phyloP scores from a whole-genome alignment of 1,284 basidiomycete genomes.

The Ustilago cynodontis region DNA sequence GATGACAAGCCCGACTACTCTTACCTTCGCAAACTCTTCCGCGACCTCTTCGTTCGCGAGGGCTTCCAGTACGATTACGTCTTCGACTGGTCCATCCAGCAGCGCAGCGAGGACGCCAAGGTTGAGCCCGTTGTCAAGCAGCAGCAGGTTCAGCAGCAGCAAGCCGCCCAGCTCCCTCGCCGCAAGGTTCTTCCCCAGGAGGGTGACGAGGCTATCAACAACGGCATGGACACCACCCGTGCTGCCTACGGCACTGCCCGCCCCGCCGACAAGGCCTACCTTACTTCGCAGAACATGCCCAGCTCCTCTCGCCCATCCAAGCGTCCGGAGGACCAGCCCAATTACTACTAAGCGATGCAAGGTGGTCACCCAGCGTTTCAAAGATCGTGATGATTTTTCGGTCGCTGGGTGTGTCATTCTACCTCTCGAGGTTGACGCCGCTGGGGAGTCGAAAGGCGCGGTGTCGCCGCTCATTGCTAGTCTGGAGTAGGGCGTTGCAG shows the following conservation, averaged over 20 bases:
- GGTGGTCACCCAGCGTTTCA: conserved; percentile 1
- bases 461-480: background rate
- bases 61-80: conserved; percentile 71
- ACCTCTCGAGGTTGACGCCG: background rate
- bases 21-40: conserved; percentile 70
- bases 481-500: background rate
- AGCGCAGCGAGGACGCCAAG: conserved; percentile 62
- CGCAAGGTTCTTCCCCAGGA: conserved; percentile 67
- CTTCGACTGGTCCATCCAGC: conserved; percentile 70
- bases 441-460: conserved; percentile 1
- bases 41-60: conserved; percentile 71
- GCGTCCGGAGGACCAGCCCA: conserved; percentile 54
- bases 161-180: conserved; percentile 63
- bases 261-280: conserved; percentile 52
- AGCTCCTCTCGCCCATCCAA: conserved; percentile 47
- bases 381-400: background rate
- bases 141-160: conserved; percentile 49
- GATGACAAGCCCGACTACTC: conserved; percentile 71
- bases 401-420: conserved; percentile 11
- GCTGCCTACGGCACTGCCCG: conserved; percentile 52
- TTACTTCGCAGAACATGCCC: conserved; percentile 49
- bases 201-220: conserved; percentile 49
- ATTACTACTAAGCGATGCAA: conserved; percentile 44
- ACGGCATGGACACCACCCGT: conserved; percentile 58
- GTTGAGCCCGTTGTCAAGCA: conserved; percentile 53